Base-by-base conservation (phyloP, 306 rosid genomes). In the Styphnolobium japonicum region DNA sequence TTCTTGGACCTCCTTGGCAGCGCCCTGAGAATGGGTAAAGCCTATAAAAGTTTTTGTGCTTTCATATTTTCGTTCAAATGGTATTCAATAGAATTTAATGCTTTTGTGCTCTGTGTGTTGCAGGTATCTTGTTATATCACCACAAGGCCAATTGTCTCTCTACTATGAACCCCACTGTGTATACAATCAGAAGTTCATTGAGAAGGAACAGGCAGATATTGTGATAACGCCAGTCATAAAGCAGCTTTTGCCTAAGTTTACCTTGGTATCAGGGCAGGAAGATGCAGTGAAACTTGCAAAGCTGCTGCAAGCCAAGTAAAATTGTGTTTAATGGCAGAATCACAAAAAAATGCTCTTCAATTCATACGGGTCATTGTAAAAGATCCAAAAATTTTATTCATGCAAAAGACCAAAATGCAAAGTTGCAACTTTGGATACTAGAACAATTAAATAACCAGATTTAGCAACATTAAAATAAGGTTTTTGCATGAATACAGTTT, bases 1-100 rank as follows among this genome's bases (percentile, higher is more conserved):
- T 92, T 78, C 93, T 94, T 55, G 97, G 98, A 86, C 97, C 97
- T 83, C 97, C 97, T 42, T 92, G 98, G 98, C 98, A 92, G 88
- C 91, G 94, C 61, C 97, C 98, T 29, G 97, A 94, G 78, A 94
- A 94, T 39, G 97, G 98, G 98, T 94, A 90, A 66, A 60, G 37
- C 39, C 51, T 72, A 22, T 39, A 18, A 10, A 33, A 82, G 36
- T 22, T 76, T 81, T 68, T 6, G 33, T 15, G 22, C 8, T 70
- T 67, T 18, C 21, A 10, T 80, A 33, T 76, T 60, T 64, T 69
- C 22, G 5, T 11, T 82, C 46, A 57, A 48, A 63, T 27, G 73
- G 12, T 34, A 4, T 49, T 67, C 36, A 39, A 72, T 71, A 71
- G 16, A 40, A 52, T 15, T 63, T 71, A 42, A 52, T 64, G 39